These are phyloP conservation scores for Geotrichum phurueaensis DNA, from an alignment of 1,139 yeast species.

Conservation along the genomic window DNA sequence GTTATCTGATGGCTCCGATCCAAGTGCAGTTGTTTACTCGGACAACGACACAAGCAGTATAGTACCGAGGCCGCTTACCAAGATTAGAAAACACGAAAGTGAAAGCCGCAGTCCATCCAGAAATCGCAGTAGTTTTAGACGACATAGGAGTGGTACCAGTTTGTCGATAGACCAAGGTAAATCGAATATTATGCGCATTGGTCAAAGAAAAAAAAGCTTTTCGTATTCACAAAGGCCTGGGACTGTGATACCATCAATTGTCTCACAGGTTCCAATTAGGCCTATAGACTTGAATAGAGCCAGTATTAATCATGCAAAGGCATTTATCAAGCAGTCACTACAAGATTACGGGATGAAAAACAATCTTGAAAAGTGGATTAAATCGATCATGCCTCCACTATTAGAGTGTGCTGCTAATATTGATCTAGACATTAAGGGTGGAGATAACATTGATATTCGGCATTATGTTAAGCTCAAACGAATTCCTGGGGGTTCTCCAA, in stretches of 20 bases:
- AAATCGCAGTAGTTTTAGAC: constrained; percentile 16
- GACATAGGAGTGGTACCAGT: constrained; percentile 29
- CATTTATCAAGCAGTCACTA: constrained; percentile 58
- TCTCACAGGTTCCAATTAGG: constrained; percentile 10
- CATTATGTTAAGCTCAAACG: constrained; percentile 84
- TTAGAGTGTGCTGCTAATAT: constrained; percentile 43
- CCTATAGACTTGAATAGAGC: constrained; percentile 36
- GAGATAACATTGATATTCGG: constrained; percentile 77
- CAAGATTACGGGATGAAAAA: constrained; percentile 54
- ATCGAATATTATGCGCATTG: constrained; percentile 24
- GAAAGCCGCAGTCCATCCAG: constrained; percentile 13
- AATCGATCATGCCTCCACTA: constrained; percentile 43
- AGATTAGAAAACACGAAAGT: constrained; percentile 11
- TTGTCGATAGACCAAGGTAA: constrained; percentile 23
- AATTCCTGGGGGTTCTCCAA: constrained; percentile 62
- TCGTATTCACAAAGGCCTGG: constrained; percentile 16
- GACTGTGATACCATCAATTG: constrained; percentile 11
- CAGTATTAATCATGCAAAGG: constrained; percentile 40
- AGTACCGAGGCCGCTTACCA: constrained; percentile 4
- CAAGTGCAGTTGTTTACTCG: constrained; percentile 1
- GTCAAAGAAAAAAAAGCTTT: constrained; percentile 26
- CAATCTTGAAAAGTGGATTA: constrained; percentile 53
- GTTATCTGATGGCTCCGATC: constrained; percentile 8
- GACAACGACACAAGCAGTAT: constrained; percentile 16
- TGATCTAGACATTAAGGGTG: constrained; percentile 50